Percentiles rank a stretch among this genome's conserved stretches.
phyloP scores from a whole-genome alignment of 345 rosid genomes.

The Cardamine occulta region DNA sequence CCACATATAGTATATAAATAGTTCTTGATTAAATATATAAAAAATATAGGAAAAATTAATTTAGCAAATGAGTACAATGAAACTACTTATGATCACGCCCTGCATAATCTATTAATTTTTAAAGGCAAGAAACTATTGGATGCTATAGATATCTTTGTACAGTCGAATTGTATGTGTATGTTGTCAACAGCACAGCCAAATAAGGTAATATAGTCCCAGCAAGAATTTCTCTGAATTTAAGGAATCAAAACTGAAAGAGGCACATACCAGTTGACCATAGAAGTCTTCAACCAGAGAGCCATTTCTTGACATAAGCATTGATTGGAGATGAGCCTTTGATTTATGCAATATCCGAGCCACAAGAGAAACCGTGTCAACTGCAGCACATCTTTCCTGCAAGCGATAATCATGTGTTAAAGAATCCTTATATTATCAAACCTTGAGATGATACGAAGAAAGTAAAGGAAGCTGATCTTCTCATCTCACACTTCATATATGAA shows the following conservation, averaged over 20 bases:
- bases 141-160: constrained; percentile 18
- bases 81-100: constrained; percentile 8
- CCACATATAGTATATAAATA: constrained; percentile 15
- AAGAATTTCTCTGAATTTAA: constrained; percentile 2
- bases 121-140: constrained; percentile 19
- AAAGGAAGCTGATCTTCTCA: constrained; percentile 25
- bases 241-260: constrained; percentile 23
- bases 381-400: constrained; percentile 97
- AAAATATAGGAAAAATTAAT: neutral
- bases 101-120: constrained; percentile 3
- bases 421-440: constrained; percentile 15
- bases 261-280: constrained; percentile 69
- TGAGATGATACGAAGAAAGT: constrained; percentile 4
- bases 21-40: constrained; percentile 7
- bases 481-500: constrained; percentile 26
- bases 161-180: neutral
- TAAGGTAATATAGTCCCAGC: constrained; percentile 7
- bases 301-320: constrained; percentile 84
- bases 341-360: constrained; percentile 85
- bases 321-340: constrained; percentile 91
- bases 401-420: constrained; percentile 29
- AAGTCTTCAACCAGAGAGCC: constrained; percentile 87
- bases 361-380: constrained; percentile 73
- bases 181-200: constrained; percentile 23
- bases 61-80: constrained; percentile 14